These are phyloP conservation scores for Zygnema cylindricum DNA, from an alignment of 139 green algal species.

Conservation along the genomic window DNA sequence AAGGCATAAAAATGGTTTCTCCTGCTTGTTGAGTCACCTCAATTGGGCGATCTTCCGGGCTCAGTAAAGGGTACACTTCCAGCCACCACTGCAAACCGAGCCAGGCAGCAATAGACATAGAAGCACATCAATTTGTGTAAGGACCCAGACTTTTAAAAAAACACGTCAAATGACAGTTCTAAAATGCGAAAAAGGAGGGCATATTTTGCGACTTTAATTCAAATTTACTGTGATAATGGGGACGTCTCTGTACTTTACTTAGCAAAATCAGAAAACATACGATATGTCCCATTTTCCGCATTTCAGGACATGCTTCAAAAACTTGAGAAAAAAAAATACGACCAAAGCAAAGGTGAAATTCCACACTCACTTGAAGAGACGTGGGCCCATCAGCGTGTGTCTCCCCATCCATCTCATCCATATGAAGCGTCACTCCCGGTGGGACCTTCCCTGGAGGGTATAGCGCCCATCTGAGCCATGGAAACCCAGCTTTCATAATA, in stretches of 20 bases:
- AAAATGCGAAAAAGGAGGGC: neutral
- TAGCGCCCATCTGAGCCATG: slow-evolving; percentile 49
- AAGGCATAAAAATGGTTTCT: slow-evolving; percentile 61
- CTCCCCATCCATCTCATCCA: slow-evolving; percentile 38
- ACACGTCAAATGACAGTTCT: neutral
- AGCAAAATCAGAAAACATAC: too few relatives aligned
- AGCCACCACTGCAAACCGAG: slow-evolving; percentile 58
- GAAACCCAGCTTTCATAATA: neutral
- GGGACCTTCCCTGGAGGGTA: slow-evolving; percentile 57
- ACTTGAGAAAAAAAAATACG: neutral
- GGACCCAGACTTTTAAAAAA: too few relatives aligned
- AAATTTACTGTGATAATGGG: too few relatives aligned
- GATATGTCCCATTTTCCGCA: too few relatives aligned
- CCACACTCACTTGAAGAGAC: slow-evolving; percentile 50
- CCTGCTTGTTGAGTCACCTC: slow-evolving; percentile 53
- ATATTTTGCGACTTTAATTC: too few relatives aligned
- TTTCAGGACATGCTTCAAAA: too few relatives aligned
- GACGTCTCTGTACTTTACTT: too few relatives aligned
- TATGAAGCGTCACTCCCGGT: slow-evolving; percentile 40
- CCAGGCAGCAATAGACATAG: too few relatives aligned
- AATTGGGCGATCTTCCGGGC: slow-evolving; percentile 40
- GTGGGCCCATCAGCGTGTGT: slow-evolving; percentile 39
- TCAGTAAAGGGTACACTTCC: slow-evolving; percentile 53
- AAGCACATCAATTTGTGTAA: neutral
- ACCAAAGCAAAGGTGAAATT: neutral